Conservation (phyloP, 805 yeast species). For the Wickerhamomyces subpelliculosus region DNA sequence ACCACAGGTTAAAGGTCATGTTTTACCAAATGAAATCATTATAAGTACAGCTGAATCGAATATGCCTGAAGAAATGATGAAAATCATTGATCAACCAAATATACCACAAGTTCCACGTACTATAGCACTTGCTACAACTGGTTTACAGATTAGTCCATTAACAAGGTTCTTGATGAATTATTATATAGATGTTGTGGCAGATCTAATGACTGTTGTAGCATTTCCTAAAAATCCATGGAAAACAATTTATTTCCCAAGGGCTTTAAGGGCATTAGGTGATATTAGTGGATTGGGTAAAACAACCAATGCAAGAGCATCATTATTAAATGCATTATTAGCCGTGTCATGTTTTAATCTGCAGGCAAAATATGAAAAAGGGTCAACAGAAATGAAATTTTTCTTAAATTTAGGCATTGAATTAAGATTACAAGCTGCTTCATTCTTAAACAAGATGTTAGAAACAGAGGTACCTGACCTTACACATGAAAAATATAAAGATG, state of each 20-base stretch:
- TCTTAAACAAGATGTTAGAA: constrained; percentile 52
- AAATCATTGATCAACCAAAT: constrained; percentile 30
- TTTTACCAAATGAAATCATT: constrained; percentile 9
- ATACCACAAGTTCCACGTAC: constrained; percentile 11
- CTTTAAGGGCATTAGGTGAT: constrained; percentile 77
- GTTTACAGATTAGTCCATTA: constrained; percentile 59
- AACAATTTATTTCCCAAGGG: constrained; percentile 78
- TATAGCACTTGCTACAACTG: constrained; percentile 47
- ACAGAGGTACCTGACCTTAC: constrained; percentile 40
- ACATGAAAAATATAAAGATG: constrained; percentile 73
- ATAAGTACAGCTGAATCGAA: constrained; percentile 28
- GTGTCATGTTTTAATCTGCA: constrained; percentile 78
- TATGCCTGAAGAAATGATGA: constrained; percentile 43
- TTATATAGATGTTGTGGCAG: constrained; percentile 72
- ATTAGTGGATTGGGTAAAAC: constrained; percentile 67
- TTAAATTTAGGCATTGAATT: constrained; percentile 67
- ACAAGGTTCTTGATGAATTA: constrained; percentile 67
- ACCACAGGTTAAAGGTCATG: too few relatives aligned
- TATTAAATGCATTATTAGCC: constrained; percentile 72
- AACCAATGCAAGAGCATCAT: constrained; percentile 67
- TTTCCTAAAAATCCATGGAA: constrained; percentile 83
- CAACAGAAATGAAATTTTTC: constrained; percentile 63
- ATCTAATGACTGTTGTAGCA: constrained; percentile 65
- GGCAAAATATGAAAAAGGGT: constrained; percentile 59
- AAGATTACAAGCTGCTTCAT: constrained; percentile 66